Conservation (phyloP, 345 rosid species). For the Diplotaxis tenuifolia region DNA sequence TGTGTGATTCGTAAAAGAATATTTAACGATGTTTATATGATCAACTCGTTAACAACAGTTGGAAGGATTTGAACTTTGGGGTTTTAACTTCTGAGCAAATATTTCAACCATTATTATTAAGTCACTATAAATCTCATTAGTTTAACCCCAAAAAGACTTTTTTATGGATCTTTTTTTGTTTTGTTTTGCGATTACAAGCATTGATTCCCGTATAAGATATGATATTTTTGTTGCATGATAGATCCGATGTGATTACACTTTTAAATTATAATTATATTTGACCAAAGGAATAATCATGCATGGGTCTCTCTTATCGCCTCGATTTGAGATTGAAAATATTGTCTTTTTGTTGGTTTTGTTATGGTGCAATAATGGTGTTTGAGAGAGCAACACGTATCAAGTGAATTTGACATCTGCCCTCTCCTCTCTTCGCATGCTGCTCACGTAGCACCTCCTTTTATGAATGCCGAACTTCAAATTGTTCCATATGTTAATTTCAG, state of each 20-base stretch:
- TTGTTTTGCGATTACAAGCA: no score
- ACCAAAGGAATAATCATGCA: conserved; percentile 2
- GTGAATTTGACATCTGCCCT: conserved; percentile 34
- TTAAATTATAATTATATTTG: not conserved
- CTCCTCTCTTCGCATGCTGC: conserved; percentile 35
- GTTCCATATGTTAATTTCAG: not conserved
- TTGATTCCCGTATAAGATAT: no score
- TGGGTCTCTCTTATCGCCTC: conserved; percentile 36
- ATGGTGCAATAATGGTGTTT: not conserved
- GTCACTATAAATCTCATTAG: not conserved
- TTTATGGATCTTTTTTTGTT: no score
- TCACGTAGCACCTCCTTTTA: conserved; percentile 33
- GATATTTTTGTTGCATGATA: not conserved
- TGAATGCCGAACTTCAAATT: conserved; percentile 2
- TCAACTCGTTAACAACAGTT: not conserved
- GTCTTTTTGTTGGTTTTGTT: conserved; percentile 2
- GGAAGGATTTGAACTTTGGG: not conserved
- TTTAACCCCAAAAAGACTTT: no score
- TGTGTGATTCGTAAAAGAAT: not conserved
- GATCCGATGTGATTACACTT: not conserved
- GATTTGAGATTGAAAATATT: not conserved
- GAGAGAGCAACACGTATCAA: conserved; percentile 23
- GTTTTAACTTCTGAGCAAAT: not conserved
- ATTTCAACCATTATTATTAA: not conserved
- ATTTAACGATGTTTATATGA: not conserved